Base-by-base conservation (phyloP, 75 land plant species). In the Selaginella tamariscina region DNA sequence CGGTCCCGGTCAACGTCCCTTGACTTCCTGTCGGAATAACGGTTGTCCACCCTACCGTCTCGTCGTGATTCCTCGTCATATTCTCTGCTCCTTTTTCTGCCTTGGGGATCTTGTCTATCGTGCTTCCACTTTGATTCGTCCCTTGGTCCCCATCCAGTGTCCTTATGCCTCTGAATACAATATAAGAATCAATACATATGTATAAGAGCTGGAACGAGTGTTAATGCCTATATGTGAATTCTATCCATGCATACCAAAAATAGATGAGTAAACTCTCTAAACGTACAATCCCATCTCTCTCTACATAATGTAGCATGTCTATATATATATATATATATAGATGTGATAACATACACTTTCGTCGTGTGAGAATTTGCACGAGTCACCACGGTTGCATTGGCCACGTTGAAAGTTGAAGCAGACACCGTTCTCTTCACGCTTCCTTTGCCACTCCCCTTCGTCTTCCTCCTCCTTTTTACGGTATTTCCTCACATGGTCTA, bases 301-400 rank as follows among this genome's bases (percentile, higher is more conserved):
- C 68, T 57, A 70, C 39, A 28, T 44, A 2, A 70, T 57, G 27
- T 32, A 49, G 29, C 23, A 71, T n/a, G 31, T 65, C 31, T 24
- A 2, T 2, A 32, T 54, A 18, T 1, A 18, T 21, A 24, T 32
- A 39, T 32, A 33, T 8, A 31, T 33, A 39, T 32, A 33, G 15
- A 67, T 23, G 63, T 22, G 8, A 20, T 24, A 29, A 56, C 66
- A 24, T 8, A 94, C 98, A 71, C 85, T 78, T 72, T 89, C 96
- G 75, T 87, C 85, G 68, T 94, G 98, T 23, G 98, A 94, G 75
- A 87, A 94, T 71, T 78, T 94, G 81, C 96, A 94, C 11, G 86
- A 67, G 69, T 71, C 82, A 8, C 96, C 98, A 28, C 96, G 83
- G 65, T 70, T 89, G 70, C 98, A 94, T 70, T 89, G 88, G 32